phyloP scores from a whole-genome alignment of 2,329 filamentous ascomycete species.

The Chrysosporium queenslandicum region DNA sequence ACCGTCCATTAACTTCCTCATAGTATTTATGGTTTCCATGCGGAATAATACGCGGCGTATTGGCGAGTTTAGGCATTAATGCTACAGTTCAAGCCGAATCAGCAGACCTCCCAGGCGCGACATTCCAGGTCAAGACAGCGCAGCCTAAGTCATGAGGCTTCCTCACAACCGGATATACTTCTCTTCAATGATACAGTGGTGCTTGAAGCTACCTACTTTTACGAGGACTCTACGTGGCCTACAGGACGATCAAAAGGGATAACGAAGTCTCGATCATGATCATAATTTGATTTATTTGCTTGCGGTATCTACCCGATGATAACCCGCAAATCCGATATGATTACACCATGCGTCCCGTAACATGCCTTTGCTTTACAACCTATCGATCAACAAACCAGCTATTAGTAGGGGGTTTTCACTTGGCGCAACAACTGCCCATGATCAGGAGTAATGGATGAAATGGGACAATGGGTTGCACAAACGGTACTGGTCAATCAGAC shows the following conservation, averaged over 20 bases:
- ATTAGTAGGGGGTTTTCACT: slow-evolving; percentile 10
- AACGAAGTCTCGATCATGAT: neutral
- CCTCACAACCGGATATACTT: too few relatives aligned
- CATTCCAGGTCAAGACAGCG: slow-evolving; percentile 90
- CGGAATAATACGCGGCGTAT: slow-evolving; percentile 79
- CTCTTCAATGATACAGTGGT: too few relatives aligned
- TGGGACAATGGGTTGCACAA: slow-evolving; percentile 11
- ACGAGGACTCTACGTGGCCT: neutral
- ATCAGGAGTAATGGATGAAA: neutral
- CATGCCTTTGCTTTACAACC: slow-evolving; percentile 10
- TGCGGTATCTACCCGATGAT: slow-evolving; percentile 7
- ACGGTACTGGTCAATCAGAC: slow-evolving; percentile 9
- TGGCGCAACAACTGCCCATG: slow-evolving; percentile 7
- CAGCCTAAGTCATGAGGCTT: slow-evolving; percentile 51
- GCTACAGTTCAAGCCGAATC: slow-evolving; percentile 88
- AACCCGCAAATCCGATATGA: slow-evolving; percentile 4
- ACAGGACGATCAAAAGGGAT: neutral
- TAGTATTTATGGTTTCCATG: slow-evolving; percentile 94
- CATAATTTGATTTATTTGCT: slow-evolving; percentile 8
- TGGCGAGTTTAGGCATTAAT: slow-evolving; percentile 82
- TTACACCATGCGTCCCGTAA: slow-evolving; percentile 5
- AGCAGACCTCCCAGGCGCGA: slow-evolving; percentile 72
- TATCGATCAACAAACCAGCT: slow-evolving; percentile 5
- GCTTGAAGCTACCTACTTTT: too few relatives aligned
- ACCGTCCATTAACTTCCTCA: neutral